Evolutionary conservation across 179 eudicot species (phyloP), one percentile per base, ranked within the genome.

Genomic region (Heliamphora pulchella): DNA sequence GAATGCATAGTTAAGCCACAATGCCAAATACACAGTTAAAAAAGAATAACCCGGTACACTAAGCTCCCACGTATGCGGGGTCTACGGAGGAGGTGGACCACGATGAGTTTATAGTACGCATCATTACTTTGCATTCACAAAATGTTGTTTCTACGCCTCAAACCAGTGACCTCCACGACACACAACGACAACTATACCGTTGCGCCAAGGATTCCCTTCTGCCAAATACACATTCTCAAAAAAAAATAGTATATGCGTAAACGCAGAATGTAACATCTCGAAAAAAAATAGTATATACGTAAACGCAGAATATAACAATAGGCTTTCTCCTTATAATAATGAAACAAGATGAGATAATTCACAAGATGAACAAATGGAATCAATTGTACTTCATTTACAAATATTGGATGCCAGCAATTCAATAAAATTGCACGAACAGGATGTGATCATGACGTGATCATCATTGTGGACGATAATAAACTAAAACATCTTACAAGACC

Each of bases 351-450:
- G 65, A 55, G 48, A 74, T n/a, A 74, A 15, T 41, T 74, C 65
- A 39, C 44, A 74, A n/a, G 20, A 55, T 15, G 65, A 75, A 75
- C 67, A 9, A 75, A 41, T n/a, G 68, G 68, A 7, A 44, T 75
- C 20, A 75, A 59, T 75, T 59, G 50, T 59, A 0, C 9, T n/a
- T 75, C 67, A 17, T 75, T 44, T 17, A 9, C 39, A 44, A n/a
- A 58, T 15, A 75, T 43, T 75, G 67, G 55, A 59, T 75, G 68
- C 67, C 68, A 59, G 78, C n/a, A 59, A 74, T 39, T 67, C 53
- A 44, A 18, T 8, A 75, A 14, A 55, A n/a, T 59, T 17, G 67
- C 67, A 67, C 41, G 71, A 67, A 39, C 71, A 67, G 0, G 71
- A 67, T 3, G 71, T 22, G 43, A 64, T 64, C 68, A 31, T 64